phyloP scores from a whole-genome alignment of 768 basidiomycete genomes.

The Heimioporus sp. region DNA sequence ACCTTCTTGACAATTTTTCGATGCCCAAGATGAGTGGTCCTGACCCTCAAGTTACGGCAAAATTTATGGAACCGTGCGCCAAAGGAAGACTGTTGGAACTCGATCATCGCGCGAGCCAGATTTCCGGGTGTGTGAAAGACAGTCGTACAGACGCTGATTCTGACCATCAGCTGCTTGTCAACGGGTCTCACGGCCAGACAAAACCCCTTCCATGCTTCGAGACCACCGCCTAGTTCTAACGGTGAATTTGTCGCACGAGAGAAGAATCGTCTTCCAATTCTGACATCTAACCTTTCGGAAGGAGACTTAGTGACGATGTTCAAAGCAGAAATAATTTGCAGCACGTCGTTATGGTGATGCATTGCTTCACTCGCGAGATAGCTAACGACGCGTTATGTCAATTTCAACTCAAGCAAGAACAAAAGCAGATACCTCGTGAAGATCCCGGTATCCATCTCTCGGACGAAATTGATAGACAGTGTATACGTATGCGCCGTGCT shows the following conservation, averaged over 20 bases:
- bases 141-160: neutral
- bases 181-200: neutral
- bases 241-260: neutral
- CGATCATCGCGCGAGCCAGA: neutral
- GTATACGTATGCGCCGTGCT: neutral
- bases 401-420: neutral
- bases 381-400: neutral
- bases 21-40: neutral
- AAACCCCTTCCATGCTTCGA: neutral
- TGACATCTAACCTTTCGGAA: neutral
- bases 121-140: neutral
- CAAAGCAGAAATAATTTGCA: neutral
- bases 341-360: neutral
- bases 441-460: neutral
- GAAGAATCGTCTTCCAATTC: neutral
- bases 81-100: neutral
- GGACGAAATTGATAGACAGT: neutral
- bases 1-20: neutral
- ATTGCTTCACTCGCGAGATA: neutral
- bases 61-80: neutral
- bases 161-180: neutral
- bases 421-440: neutral
- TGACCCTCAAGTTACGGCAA: neutral
- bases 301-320: neutral
- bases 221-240: neutral